phyloP scores from a whole-genome alignment of 805 yeast species.

The Metschnikowia orientalis region DNA sequence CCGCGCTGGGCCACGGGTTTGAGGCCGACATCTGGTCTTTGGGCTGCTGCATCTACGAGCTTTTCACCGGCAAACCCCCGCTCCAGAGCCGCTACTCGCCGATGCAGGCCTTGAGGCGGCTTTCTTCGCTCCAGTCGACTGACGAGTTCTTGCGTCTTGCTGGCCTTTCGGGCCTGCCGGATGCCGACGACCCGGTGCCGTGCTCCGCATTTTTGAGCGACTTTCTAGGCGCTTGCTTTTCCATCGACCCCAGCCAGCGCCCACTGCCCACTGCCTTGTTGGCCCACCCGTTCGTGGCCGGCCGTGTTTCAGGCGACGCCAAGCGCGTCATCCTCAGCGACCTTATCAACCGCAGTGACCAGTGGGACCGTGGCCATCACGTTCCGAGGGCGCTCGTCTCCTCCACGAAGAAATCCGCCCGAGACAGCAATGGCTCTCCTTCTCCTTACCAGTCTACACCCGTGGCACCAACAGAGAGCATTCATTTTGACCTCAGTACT shows the following conservation, averaged over 20 bases:
- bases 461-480: constrained; percentile 11
- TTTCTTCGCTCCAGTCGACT: constrained; percentile 28
- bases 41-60: constrained; percentile 73
- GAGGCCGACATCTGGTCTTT: constrained; percentile 78
- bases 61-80: constrained; percentile 73
- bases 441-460: too few species aligned
- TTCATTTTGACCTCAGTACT: constrained; percentile 38
- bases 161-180: constrained; percentile 1
- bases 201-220: too few species aligned
- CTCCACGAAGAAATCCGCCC: too few species aligned
- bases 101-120: constrained; percentile 41
- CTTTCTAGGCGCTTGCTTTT: constrained; percentile 3
- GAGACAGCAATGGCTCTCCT: too few species aligned
- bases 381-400: too few species aligned
- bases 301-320: constrained; percentile 1
- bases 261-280: constrained; percentile 1
- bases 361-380: constrained; percentile 40
- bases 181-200: too few species aligned
- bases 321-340: constrained; percentile 21
- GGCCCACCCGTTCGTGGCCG: constrained; percentile 2
- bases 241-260: neutral
- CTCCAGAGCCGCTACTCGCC: constrained; percentile 35
- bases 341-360: constrained; percentile 31
- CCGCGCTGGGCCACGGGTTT: constrained; percentile 50
- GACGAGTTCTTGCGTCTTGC: constrained; percentile 28